Percentiles rank a stretch among this genome's conserved stretches.
phyloP scores from a whole-genome alignment of 257 asterid genomes.

The Solanum medicagineum region DNA sequence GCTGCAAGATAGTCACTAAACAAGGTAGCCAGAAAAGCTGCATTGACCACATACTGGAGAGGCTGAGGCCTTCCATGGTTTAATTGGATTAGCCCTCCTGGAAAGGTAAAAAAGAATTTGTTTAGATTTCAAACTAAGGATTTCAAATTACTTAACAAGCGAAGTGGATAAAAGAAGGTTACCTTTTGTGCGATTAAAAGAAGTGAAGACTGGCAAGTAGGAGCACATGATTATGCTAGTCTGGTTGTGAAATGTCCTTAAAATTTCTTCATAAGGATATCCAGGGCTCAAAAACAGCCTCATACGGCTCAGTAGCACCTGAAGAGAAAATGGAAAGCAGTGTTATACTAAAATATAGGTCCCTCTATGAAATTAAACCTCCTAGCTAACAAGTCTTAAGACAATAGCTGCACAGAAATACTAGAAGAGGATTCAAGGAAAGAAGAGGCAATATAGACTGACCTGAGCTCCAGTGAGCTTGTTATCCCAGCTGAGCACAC shows the following conservation, averaged over 20 bases:
- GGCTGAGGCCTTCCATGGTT: slow-evolving; percentile 95
- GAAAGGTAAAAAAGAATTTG: not conserved
- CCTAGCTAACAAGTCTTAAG: not conserved
- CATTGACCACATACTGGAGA: slow-evolving; percentile 85
- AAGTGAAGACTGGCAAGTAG: slow-evolving; percentile 61
- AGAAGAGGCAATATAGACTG: slow-evolving; percentile 1
- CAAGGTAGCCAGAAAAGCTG: slow-evolving; percentile 81
- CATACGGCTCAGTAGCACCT: slow-evolving; percentile 89
- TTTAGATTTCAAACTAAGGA: not conserved
- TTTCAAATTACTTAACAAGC: not conserved
- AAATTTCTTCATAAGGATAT: slow-evolving; percentile 86
- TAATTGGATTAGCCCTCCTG: slow-evolving; percentile 86
- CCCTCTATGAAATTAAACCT: not conserved
- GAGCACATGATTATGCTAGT: slow-evolving; percentile 91
- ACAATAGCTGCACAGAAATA: not conserved
- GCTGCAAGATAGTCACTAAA: slow-evolving; percentile 85
- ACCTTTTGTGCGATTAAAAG: slow-evolving; percentile 88
- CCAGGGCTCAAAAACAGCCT: slow-evolving; percentile 91
- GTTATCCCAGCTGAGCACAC: slow-evolving; percentile 89
- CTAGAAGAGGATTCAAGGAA: not conserved
- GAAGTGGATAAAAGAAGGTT: not conserved
- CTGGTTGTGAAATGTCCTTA: slow-evolving; percentile 86
- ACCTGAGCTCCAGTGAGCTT: slow-evolving; percentile 97
- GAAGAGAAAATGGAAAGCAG: not conserved
- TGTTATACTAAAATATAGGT: not conserved